Base-by-base conservation (phyloP, 768 basidiomycete species). In the Lyophyllum shimeji region DNA sequence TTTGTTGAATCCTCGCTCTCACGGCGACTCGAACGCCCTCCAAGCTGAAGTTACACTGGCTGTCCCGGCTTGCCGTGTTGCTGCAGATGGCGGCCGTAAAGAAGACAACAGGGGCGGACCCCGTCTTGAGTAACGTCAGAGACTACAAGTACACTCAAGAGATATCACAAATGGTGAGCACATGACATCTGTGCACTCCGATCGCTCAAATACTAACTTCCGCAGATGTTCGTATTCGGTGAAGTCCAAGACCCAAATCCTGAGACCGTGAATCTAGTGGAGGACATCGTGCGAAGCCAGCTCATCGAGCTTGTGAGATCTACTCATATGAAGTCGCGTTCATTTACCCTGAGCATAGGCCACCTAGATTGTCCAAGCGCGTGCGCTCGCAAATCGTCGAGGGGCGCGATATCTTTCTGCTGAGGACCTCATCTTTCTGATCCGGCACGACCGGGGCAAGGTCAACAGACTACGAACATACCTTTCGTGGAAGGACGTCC, bases 391-490 rank as follows among this genome's bases (percentile, higher is more conserved):
- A 0, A 86, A 79, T 47, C 84, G 90, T 31, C 86, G 95, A 7
- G 87, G 89, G 0, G 90, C 92, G 6, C 87, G 94, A 20, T 93
- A 87, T 61, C 80, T 96, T 37, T 86, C 90, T 2, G 89, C 94
- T 0, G 95, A 98, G 70, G 95, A 98, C 70, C 86, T 98, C 53
- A 93, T 98, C 61, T 98, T 97, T 63, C 87, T 97, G 66, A 94
- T 98, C 65, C 87, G 95, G 5, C 89, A 96, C 63, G 95, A 98
- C 74, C 77, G 91, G 60, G 90, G 89, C 7, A 97, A 96, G 70
- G 93, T 98, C 59, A 96, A 97, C 72, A 81, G 95, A 43, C 77
- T 98, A 25, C 76, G 93, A 31, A 96, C 93, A 9, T 98, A 97
- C 66, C 81, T 98, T 21, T 93, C 91, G 0, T 98, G 95, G 95